Evolutionary conservation across 2,329 filamentous ascomycete species (phyloP).

Genomic region (Hymenoscyphus scutula): DNA sequence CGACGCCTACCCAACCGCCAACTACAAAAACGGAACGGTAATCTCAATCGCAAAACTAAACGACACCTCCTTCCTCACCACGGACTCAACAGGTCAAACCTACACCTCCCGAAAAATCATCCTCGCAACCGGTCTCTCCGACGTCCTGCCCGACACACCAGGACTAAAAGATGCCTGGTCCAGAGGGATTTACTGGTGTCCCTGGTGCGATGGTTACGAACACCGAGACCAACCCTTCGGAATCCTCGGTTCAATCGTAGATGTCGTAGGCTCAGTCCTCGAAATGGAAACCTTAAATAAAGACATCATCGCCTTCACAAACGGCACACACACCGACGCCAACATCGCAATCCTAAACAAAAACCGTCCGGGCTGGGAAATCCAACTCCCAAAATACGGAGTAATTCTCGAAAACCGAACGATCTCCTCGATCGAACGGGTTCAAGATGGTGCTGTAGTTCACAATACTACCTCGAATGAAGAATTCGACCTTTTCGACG

Average conservation of each 20-base stretch:
- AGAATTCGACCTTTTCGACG: constrained; percentile 54
- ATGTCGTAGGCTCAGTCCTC: constrained; percentile 45
- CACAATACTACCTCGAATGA: constrained; percentile 12
- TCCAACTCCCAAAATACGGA: constrained; percentile 49
- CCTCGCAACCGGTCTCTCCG: constrained; percentile 51
- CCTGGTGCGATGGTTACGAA: constrained; percentile 63
- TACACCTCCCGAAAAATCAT: constrained; percentile 51
- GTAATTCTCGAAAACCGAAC: constrained; percentile 56
- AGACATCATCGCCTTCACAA: constrained; percentile 45
- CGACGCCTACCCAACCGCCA: constrained; percentile 47
- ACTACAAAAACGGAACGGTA: constrained; percentile 53
- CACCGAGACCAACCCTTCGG: constrained; percentile 58
- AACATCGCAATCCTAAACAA: constrained; percentile 40
- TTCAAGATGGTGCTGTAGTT: constrained; percentile 37
- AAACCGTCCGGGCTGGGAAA: constrained; percentile 45
- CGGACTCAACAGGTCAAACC: constrained; percentile 35
- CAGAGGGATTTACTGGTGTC: constrained; percentile 61
- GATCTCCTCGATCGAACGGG: constrained; percentile 48
- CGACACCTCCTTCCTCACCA: constrained; percentile 48
- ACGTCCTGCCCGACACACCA: constrained; percentile 51
- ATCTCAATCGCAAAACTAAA: constrained; percentile 35
- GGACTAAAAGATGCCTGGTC: constrained; percentile 56
- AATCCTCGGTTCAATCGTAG: constrained; percentile 46
- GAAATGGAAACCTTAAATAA: constrained; percentile 55
- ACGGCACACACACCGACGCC: constrained; percentile 54